Conservation (phyloP, 2,329 filamentous ascomycete species). For the Nigrospora sphaerica region DNA sequence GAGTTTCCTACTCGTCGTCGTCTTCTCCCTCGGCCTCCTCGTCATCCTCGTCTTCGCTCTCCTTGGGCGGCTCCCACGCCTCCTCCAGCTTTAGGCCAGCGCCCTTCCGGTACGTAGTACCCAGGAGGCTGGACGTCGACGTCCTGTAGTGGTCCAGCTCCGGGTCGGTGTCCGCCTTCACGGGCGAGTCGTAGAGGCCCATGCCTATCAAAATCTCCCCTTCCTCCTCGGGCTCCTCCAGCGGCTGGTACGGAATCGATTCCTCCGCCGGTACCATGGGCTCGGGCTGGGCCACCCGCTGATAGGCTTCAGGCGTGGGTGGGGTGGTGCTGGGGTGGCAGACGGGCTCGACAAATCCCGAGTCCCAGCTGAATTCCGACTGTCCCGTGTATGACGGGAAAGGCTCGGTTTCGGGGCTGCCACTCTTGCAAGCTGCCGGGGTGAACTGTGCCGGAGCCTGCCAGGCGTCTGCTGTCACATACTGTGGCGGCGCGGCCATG, state of each 20-base stretch:
- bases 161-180: conserved; percentile 42
- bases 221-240: conserved; percentile 45
- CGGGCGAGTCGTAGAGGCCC: conserved; percentile 71
- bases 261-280: conserved; percentile 40
- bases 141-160: conserved; percentile 47
- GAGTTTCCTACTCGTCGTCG: conserved; percentile 29
- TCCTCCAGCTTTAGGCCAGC: conserved; percentile 78
- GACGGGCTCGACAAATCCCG: conserved; percentile 33
- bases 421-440: conserved; percentile 13
- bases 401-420: conserved; percentile 20
- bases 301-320: conserved; percentile 52
- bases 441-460: conserved; percentile 22
- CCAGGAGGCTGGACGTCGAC: conserved; percentile 47
- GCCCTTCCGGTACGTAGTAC: conserved; percentile 45
- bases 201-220: conserved; percentile 75
- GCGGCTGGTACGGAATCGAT: conserved; percentile 37
- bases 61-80: conserved; percentile 63
- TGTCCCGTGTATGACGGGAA: conserved; percentile 20
- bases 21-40: conserved; percentile 51
- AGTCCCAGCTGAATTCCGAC: conserved; percentile 33
- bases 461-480: conserved; percentile 32
- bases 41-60: conserved; percentile 47
- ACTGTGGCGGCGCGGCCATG: conserved; percentile 26
- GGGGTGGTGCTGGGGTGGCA: conserved; percentile 35
- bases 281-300: conserved; percentile 41